Percentiles rank a stretch among this genome's conserved stretches.
phyloP scores from a whole-genome alignment of 345 rosid species.

The Populus euphratica region DNA sequence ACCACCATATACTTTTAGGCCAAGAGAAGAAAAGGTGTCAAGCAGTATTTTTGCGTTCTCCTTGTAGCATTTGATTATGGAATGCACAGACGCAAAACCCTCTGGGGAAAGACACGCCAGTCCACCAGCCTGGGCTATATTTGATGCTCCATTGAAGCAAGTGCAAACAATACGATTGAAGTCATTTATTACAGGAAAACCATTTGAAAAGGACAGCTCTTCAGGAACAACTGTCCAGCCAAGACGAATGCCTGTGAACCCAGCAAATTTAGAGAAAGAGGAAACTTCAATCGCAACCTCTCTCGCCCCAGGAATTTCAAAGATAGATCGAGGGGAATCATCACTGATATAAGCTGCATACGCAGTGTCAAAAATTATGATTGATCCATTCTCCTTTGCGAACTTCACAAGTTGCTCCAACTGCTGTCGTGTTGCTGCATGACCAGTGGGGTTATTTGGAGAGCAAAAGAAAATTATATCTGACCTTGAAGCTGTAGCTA shows the following conservation, averaged over 20 bases:
- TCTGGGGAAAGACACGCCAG: slow-evolving; percentile 17
- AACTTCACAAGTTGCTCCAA: slow-evolving; percentile 14
- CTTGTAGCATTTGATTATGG: slow-evolving; percentile 38
- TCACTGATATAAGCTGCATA: slow-evolving; percentile 5
- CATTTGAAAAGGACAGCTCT: slow-evolving; percentile 16
- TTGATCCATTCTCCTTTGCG: slow-evolving; percentile 16
- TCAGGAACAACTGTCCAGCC: slow-evolving; percentile 22
- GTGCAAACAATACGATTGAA: slow-evolving; percentile 17
- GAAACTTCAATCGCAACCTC: slow-evolving; percentile 21
- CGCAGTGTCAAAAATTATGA: slow-evolving; percentile 14
- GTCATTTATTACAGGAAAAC: slow-evolving; percentile 17
- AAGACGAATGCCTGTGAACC: slow-evolving; percentile 17
- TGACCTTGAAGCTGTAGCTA: slow-evolving; percentile 5
- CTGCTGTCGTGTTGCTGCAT: slow-evolving; percentile 14
- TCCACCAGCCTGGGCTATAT: slow-evolving; percentile 16
- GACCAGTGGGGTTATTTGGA: slow-evolving; percentile 20
- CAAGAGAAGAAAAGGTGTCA: slow-evolving; percentile 46
- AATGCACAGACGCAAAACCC: slow-evolving; percentile 9
- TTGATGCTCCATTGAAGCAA: slow-evolving; percentile 21
- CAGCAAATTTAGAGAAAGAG: slow-evolving; percentile 23
- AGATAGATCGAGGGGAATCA: slow-evolving; percentile 18
- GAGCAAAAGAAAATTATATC: slow-evolving; percentile 22
- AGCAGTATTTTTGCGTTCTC: slow-evolving; percentile 57
- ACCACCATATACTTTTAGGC: slow-evolving; percentile 60
- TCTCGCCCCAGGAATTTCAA: slow-evolving; percentile 18